A percentile compares a stretch with the other conserved stretches of the same genome.
Evolutionary conservation across 352 stramenopile genomes (phyloP).

Genomic region (Phytophthora cajani): DNA sequence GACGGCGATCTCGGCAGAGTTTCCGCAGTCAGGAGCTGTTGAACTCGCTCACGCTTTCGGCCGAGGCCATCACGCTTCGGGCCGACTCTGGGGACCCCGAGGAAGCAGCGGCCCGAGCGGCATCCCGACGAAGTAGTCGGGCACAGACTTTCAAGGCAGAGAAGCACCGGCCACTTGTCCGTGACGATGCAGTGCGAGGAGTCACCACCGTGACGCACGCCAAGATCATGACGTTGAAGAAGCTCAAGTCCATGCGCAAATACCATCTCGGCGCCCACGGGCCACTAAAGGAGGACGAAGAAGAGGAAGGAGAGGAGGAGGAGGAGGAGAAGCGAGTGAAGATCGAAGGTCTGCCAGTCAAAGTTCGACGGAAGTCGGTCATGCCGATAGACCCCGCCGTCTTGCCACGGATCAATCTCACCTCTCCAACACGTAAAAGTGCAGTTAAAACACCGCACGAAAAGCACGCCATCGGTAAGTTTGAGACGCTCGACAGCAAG

Average conservation of each 20-base stretch:
- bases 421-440: not conserved
- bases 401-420: conserved; percentile 4
- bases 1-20: conserved; percentile 18
- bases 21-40: conserved; percentile 47
- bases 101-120: conserved; percentile 22
- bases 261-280: conserved; percentile 20
- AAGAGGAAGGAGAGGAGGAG: conserved; percentile 17
- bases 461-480: conserved; percentile 51
- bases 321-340: conserved; percentile 9
- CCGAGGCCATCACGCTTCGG: conserved; percentile 39
- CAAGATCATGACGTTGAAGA: conserved; percentile 42
- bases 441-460: not conserved
- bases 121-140: conserved; percentile 10
- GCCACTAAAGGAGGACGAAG: conserved; percentile 7
- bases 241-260: conserved; percentile 30
- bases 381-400: conserved; percentile 11
- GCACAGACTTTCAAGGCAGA: not conserved
- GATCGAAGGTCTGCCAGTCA: conserved; percentile 1
- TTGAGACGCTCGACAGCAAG: conserved; percentile 63
- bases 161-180: not conserved
- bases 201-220: conserved; percentile 30
- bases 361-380: conserved; percentile 17
- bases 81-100: conserved; percentile 24
- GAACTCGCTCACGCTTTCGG: conserved; percentile 36
- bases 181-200: not conserved